Base-by-base conservation (phyloP, 768 basidiomycete genomes). In the Austroboletus eburneus region DNA sequence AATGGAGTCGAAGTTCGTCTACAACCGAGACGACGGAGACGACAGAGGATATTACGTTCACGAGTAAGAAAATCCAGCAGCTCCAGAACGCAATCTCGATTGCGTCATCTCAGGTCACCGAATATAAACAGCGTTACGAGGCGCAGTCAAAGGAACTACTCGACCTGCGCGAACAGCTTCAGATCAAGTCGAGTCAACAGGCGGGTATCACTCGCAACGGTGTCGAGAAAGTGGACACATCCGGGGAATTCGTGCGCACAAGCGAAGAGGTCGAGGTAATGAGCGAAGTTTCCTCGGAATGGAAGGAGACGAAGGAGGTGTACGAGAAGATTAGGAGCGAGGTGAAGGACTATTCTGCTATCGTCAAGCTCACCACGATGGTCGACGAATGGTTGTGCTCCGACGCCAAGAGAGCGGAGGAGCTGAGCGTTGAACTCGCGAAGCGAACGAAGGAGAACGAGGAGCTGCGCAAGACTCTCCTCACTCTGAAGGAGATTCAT, bases 401-500 rank as follows among this genome's bases (percentile, higher is more conserved):
- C 12, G 53, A 54, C 12, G 37, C 36, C 13, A 21, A 36, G 41
- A 40, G 52, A 37, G 44, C 45, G 7, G 27, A 55, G 17, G 25
- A 34, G 2, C 27, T 55, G 13, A 18, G 16, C 1, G 8, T 17
- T 8, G 38, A 49, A 16, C 48, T 55, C 33, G 47, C 33, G 1
- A 42, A 16, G 35, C 43, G 50, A 14, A 35, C 33, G 20, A 42
- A 39, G 22, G 52, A 55, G 45, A 50, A 55, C 13, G 44, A 43
- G 22, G 42, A 49, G 8, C 42, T 55, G 14, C 44, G 33, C 12
- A 9, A 21, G 10, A 27, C 29, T 0, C 44, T 55, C 9, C 5
- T 38, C 9, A 30, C 14, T 17, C 52, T 53, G 20, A 51, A 40
- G 18, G 43, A 49, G 22, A 54, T 48, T 13, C 48, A 54, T 18